phyloP scores from a whole-genome alignment of 192 early-diverging fungal species.

The Tieghemiomyces parasiticus region DNA sequence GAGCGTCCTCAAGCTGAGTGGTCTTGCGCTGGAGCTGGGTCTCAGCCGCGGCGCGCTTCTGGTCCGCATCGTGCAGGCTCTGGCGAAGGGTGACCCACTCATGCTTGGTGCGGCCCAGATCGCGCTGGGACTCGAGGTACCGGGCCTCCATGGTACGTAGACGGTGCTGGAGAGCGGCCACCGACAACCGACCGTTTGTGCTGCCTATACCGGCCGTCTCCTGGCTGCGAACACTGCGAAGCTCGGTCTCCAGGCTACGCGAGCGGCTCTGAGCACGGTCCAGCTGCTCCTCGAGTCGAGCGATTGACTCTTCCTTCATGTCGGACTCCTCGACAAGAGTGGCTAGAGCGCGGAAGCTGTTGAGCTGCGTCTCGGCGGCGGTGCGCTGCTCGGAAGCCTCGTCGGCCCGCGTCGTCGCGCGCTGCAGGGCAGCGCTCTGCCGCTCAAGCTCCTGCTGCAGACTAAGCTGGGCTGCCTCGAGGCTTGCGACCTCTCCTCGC shows the following conservation, averaged over 20 bases:
- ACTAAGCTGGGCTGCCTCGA: not conserved
- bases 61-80: constrained; percentile 21
- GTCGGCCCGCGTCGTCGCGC: not conserved
- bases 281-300: constrained; percentile 2
- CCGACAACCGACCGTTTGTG: constrained; percentile 14
- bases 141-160: constrained; percentile 12
- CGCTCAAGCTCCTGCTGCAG: not conserved
- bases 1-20: constrained; percentile 21
- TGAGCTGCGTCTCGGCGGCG: not conserved
- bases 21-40: constrained; percentile 19
- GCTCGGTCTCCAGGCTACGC: constrained; percentile 4
- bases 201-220: not conserved
- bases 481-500: constrained; percentile 12
- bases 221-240: not conserved
- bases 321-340: constrained; percentile 10
- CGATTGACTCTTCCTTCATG: constrained; percentile 10
- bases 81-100: constrained; percentile 22
- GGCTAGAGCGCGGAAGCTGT: not conserved
- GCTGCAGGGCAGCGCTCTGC: not conserved
- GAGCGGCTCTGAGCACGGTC: not conserved
- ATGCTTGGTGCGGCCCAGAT: constrained; percentile 22
- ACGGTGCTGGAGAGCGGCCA: constrained; percentile 7
- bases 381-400: not conserved
- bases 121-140: constrained; percentile 26
- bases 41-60: constrained; percentile 22